Percentiles rank a stretch among this genome's conserved stretches.
phyloP scores from a whole-genome alignment of 768 basidiomycete genomes.

The Tremella mesenterica region DNA sequence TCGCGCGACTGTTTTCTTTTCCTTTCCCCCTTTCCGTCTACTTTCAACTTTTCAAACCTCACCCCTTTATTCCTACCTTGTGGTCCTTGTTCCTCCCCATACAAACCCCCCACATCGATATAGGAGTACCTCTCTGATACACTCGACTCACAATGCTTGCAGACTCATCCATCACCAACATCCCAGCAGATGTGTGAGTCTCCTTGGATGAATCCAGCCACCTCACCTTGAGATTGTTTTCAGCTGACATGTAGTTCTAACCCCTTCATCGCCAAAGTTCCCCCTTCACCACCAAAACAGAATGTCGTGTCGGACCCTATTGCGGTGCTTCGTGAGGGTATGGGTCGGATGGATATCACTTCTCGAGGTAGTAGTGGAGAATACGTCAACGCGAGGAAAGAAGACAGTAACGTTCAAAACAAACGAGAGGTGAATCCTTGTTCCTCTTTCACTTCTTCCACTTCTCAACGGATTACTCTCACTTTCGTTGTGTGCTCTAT shows the following conservation, averaged over 20 bases:
- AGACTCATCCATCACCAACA: conserved; percentile 13
- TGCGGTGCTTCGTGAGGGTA: conserved; percentile 26
- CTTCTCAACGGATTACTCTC: background rate
- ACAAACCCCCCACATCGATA: too few species aligned
- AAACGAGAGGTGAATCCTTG: conserved; percentile 13
- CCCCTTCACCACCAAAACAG: conserved; percentile 22
- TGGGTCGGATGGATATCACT: conserved; percentile 34
- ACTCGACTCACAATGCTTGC: background rate
- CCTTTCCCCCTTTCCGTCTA: background rate
- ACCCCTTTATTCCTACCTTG: background rate
- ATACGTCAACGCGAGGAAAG: conserved; percentile 2
- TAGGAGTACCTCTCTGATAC: background rate
- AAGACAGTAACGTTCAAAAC: conserved; percentile 4
- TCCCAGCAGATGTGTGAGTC: conserved; percentile 21
- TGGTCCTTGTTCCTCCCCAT: too few species aligned
- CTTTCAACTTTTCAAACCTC: background rate
- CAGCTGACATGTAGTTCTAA: conserved; percentile 20
- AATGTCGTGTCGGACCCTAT: too few species aligned
- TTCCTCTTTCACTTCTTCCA: background rate
- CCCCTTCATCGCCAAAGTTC: conserved; percentile 25
- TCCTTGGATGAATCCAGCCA: background rate
- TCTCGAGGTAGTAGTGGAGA: conserved; percentile 9
- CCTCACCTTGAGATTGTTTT: too few species aligned
- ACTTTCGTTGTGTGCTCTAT: too few species aligned
- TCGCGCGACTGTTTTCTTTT: conserved; percentile 1